A percentile compares a stretch with the other conserved stretches of the same genome.
phyloP scores from a whole-genome alignment of 2,329 filamentous ascomycete genomes.

The Talaromyces sp. region DNA sequence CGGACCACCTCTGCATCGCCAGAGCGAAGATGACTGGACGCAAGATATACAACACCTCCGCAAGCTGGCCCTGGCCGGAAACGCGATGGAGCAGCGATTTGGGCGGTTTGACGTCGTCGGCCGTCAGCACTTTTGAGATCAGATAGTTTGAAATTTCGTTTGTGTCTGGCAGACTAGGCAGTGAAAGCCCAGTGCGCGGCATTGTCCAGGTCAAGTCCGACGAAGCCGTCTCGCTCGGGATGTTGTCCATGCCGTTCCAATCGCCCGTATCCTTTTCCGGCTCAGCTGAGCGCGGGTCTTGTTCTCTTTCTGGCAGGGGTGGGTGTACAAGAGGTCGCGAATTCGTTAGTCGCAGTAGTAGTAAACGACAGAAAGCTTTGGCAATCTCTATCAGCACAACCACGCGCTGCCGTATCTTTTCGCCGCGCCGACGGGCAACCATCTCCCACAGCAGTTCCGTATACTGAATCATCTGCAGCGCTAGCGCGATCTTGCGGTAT shows the following conservation, averaged over 20 bases:
- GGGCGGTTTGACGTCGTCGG: conserved; percentile 93
- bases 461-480: conserved; percentile 86
- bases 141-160: conserved; percentile 83
- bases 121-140: conserved; percentile 81
- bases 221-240: conserved; percentile 32
- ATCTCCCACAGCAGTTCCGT: conserved; percentile 97
- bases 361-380: conserved; percentile 76
- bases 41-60: conserved; percentile 87
- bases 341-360: conserved; percentile 76
- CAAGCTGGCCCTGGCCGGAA: conserved; percentile 67
- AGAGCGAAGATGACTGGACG: conserved; percentile 82
- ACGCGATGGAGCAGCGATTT: conserved; percentile 74
- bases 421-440: conserved; percentile 78
- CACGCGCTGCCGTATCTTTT: conserved; percentile 76
- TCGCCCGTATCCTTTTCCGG: conserved; percentile 44
- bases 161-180: conserved; percentile 75
- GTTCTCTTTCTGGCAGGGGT: conserved; percentile 77
- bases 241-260: conserved; percentile 44
- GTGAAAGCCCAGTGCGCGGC: conserved; percentile 83
- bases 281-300: conserved; percentile 58
- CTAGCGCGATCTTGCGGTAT: conserved; percentile 74
- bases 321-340: conserved; percentile 77
- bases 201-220: conserved; percentile 66
- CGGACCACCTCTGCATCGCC: conserved; percentile 67
- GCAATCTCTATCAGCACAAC: conserved; percentile 77